Evolutionary conservation across 208 protist genomes (phyloP).

Genomic region (Crithidia fasciculata): DNA sequence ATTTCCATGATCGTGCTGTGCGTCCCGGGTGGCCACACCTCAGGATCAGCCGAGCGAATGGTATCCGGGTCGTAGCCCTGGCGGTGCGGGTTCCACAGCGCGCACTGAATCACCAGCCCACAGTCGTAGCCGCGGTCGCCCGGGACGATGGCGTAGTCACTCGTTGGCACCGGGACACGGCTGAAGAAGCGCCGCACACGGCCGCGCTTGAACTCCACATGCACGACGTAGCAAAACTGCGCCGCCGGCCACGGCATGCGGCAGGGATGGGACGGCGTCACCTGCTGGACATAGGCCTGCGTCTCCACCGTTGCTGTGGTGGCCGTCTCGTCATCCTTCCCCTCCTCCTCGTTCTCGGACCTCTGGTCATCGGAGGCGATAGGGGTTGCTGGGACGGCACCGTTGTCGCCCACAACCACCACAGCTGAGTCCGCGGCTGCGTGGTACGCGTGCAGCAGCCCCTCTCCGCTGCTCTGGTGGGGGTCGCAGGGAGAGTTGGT

Average conservation of each 20-base stretch:
- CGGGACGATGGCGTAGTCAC: constrained; percentile 80
- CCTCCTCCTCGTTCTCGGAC: no score
- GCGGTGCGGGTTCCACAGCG: constrained; percentile 43
- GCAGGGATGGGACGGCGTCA: neutral
- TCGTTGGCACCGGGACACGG: constrained; percentile 29
- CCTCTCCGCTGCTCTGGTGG: neutral
- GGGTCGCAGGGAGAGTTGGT: constrained; percentile 11
- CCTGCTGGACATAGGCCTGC: neutral
- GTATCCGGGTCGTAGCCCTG: constrained; percentile 19
- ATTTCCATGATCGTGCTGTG: constrained; percentile 45
- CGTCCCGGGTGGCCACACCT: constrained; percentile 31
- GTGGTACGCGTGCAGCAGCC: neutral
- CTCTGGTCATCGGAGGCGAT: no score
- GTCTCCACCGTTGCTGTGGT: neutral
- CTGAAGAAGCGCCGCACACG: constrained; percentile 56
- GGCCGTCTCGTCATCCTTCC: no score
- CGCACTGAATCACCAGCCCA: constrained; percentile 74
- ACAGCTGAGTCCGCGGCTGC: no score
- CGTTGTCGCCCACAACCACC: no score
- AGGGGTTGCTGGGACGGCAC: no score
- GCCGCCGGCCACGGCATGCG: constrained; percentile 33
- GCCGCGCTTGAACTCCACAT: constrained; percentile 87
- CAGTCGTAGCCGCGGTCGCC: constrained; percentile 84
- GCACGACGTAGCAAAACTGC: constrained; percentile 53
- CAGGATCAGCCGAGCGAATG: constrained; percentile 20